Evolutionary conservation across 192 early-diverging fungal genomes (phyloP), one percentile per base, ranked within the genome.

Genomic region (Linnemannia schmuckeri): DNA sequence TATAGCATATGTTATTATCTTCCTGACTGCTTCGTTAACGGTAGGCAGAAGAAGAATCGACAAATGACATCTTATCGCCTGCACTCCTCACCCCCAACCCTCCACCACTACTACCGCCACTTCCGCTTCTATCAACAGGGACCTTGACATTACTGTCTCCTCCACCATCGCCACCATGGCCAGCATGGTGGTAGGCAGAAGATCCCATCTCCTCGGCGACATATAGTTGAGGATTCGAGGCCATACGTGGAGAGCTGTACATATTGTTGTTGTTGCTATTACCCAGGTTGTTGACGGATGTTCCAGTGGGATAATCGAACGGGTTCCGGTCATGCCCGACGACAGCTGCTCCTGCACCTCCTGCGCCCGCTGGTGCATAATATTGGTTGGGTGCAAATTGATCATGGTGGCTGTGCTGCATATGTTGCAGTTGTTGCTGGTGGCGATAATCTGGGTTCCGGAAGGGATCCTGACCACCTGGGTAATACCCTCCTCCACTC

Each of bases 181-280:
- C 40, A 47, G 37, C n/a, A 33, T 74, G 42, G 33, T 75, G 20
- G 13, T 35, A 18, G 6, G 27, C 15, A 38, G 49, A 49, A 22
- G 69, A 30, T 13, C 84, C 84, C 84, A 86, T 86, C 30, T 86
- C 84, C 47, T 86, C 84, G 1, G 74, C 70, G 1, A 86, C 61
- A 15, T 47, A 81, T 7, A 68, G 63, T 12, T 68, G 80, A 2
- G 54, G 47, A 18, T 37, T 44, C 5, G 47, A 27, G n/a, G n/a
- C 24, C 0, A n/a, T 44, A 52, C 3, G 73, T 44, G 73, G 47
- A 0, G 33, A 15, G 22, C 55, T 18, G 9, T 27, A 61, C 10
- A 40, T 46, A 33, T 55, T 20, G 22, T 24, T 42, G 24, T 46
- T 46, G 3, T 46, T 46, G 13, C 3, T 46, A 12, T 46, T 46